A percentile compares a stretch with the other conserved stretches of the same genome.
Evolutionary conservation across 495 filamentous ascomycete species (phyloP).

Genomic region (Daldinia vernicosa): DNA sequence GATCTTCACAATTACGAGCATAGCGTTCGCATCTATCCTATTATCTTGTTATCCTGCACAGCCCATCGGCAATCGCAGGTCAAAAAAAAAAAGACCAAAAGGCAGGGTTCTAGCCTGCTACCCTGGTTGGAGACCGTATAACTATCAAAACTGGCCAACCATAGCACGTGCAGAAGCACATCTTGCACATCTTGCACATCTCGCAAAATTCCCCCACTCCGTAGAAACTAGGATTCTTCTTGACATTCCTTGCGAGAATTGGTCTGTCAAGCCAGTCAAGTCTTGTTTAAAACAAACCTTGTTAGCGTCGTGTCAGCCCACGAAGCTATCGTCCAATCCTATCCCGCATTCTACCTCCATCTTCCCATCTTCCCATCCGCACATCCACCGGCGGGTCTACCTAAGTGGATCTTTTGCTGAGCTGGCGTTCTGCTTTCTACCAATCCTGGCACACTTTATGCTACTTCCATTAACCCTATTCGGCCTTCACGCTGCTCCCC

Average conservation of each 20-base stretch:
- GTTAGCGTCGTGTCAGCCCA: slow-evolving; percentile 44
- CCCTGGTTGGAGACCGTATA: slow-evolving; percentile 20
- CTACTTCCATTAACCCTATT: slow-evolving; percentile 26
- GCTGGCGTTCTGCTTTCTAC: slow-evolving; percentile 40
- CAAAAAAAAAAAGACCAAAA: neutral
- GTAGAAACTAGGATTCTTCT: slow-evolving; percentile 24
- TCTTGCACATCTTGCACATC: neutral
- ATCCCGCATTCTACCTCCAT: slow-evolving; percentile 19
- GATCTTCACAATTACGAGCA: slow-evolving; percentile 15
- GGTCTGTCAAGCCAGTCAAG: slow-evolving; percentile 5
- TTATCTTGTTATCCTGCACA: slow-evolving; percentile 6
- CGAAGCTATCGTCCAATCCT: slow-evolving; percentile 45
- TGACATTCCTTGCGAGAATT: slow-evolving; percentile 40
- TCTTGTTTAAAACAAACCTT: slow-evolving; percentile 35
- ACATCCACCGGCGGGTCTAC: slow-evolving; percentile 35
- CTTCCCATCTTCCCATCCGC: slow-evolving; percentile 1
- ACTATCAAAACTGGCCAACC: slow-evolving; percentile 31
- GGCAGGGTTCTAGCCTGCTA: slow-evolving; percentile 17
- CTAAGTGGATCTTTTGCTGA: slow-evolving; percentile 44
- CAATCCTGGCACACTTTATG: slow-evolving; percentile 23
- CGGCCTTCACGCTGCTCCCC: slow-evolving; percentile 24
- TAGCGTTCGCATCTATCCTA: slow-evolving; percentile 16
- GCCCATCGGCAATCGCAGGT: slow-evolving; percentile 20
- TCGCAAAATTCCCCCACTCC: slow-evolving; percentile 23
- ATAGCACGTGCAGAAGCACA: slow-evolving; percentile 27